These are phyloP conservation scores for Xylaria sp. DNA, from an alignment of 2,329 filamentous ascomycete genomes.

Conservation along the genomic window DNA sequence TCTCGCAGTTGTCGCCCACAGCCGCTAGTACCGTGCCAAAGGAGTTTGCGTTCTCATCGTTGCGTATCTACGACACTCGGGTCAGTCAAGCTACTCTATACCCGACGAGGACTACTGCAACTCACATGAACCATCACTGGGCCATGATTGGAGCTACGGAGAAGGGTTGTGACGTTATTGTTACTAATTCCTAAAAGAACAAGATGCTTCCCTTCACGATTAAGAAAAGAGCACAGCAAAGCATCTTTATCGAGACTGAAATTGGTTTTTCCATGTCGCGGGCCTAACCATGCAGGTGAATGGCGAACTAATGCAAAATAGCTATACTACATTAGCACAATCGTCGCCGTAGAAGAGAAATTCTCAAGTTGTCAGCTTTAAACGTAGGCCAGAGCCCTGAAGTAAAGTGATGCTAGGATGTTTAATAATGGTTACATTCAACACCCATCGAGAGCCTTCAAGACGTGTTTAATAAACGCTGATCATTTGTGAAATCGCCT, in stretches of 20 bases:
- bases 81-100: slow-evolving; percentile 26
- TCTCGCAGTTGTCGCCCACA: slow-evolving; percentile 76
- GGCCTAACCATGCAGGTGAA: slow-evolving; percentile 86
- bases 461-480: background rate
- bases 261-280: slow-evolving; percentile 77
- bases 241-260: slow-evolving; percentile 81
- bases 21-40: slow-evolving; percentile 74
- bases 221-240: slow-evolving; percentile 80
- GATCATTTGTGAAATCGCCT: slow-evolving; percentile 41
- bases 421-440: slow-evolving; percentile 1
- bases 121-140: slow-evolving; percentile 74
- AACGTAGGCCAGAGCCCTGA: background rate
- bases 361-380: background rate
- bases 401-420: background rate
- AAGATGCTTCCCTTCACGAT: slow-evolving; percentile 75
- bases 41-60: slow-evolving; percentile 69
- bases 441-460: slow-evolving; percentile 13
- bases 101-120: background rate
- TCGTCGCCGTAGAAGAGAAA: background rate
- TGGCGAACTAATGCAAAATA: slow-evolving; percentile 86
- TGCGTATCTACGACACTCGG: slow-evolving; percentile 60
- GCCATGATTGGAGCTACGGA: slow-evolving; percentile 73
- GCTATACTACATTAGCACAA: slow-evolving; percentile 52
- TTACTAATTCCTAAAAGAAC: slow-evolving; percentile 84
- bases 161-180: slow-evolving; percentile 73